Evolutionary conservation across 202 grass and related monocot species (phyloP), one percentile per base, ranked within the genome.

Genomic region (Saccharum hybrid): DNA sequence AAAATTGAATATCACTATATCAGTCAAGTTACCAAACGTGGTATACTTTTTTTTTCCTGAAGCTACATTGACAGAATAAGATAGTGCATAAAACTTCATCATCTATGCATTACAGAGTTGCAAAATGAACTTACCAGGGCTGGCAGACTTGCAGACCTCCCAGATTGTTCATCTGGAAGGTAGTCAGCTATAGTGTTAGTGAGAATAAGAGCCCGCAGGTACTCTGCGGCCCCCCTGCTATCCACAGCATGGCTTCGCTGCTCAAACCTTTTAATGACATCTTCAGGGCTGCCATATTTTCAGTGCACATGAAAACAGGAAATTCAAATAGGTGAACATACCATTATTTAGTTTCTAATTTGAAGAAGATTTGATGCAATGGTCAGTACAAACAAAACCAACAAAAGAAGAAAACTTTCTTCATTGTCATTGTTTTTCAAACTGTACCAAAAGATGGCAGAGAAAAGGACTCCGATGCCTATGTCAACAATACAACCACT

Each of bases 241-340:
- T 99, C 93, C 80, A 94, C 91, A 33, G 93, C 86, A 89, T 99
- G 93, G 56, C 86, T 99, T 88, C 93, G 92, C 87, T 94, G 88
- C 73, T 99, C 93, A 89, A 99, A 90, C 59, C 97, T 86, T 86
- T 90, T 99, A 74, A 99, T 94, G 65, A 96, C 93, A 41, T 91
- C 89, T 82, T 94, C 93, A 74, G 93, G 90, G 82, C 97, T 99
- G 83, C 83, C 82, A 82, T 81, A 49, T 71, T 82, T 87, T 33
- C 31, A 61, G 38, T 66, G 75, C 48, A 59, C 34, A 87, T 15
- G 31, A 28, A 89, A 88, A 75, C 22, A 66, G 6, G 71, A 62
- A 74, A 41, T 10, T 6, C 87, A 83, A 66, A 66, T 11, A 13
- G 9, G 31, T 39, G 84, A 84, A 60, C 8, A 49, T 76, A 49